Conservation (phyloP, 331 rosid species). For the Dryas integrifolia region DNA sequence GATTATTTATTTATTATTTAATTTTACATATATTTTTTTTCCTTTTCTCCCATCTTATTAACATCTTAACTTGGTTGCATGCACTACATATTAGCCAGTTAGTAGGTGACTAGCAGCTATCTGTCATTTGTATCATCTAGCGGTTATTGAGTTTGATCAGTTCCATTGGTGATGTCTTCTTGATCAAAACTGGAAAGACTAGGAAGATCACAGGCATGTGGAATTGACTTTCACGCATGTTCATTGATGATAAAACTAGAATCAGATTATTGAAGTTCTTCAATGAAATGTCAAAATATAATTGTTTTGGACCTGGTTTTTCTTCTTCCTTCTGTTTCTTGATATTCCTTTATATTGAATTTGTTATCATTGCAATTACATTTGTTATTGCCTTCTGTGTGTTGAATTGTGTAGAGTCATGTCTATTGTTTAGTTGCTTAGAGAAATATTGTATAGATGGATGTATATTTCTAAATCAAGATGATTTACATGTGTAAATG, state of each 20-base stretch:
- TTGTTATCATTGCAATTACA: conserved; percentile 12
- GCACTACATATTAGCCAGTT: not conserved
- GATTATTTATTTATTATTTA: not conserved
- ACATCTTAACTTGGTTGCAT: not conserved
- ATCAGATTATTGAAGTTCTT: not conserved
- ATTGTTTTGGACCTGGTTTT: conserved; percentile 8
- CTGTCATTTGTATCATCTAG: not conserved
- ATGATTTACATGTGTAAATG: conserved; percentile 14
- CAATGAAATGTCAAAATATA: not conserved
- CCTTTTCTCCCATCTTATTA: not conserved
- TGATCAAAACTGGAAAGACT: not conserved
- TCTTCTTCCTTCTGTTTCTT: conserved; percentile 17
- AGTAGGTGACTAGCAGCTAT: not conserved
- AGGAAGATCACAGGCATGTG: not conserved
- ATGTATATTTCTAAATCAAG: conserved; percentile 10
- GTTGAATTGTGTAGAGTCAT: conserved; percentile 10
- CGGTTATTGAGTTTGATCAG: not conserved
- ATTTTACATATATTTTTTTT: not conserved
- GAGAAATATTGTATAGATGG: conserved; percentile 29
- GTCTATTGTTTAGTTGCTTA: conserved; percentile 16
- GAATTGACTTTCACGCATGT: not conserved
- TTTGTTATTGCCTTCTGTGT: conserved; percentile 8
- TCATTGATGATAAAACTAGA: not conserved
- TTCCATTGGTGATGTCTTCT: not conserved
- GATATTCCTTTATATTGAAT: conserved; percentile 4